Percentiles rank a stretch among this genome's conserved stretches.
Conservation (phyloP, 768 basidiomycete species). For the Polyporus arcularius region DNA sequence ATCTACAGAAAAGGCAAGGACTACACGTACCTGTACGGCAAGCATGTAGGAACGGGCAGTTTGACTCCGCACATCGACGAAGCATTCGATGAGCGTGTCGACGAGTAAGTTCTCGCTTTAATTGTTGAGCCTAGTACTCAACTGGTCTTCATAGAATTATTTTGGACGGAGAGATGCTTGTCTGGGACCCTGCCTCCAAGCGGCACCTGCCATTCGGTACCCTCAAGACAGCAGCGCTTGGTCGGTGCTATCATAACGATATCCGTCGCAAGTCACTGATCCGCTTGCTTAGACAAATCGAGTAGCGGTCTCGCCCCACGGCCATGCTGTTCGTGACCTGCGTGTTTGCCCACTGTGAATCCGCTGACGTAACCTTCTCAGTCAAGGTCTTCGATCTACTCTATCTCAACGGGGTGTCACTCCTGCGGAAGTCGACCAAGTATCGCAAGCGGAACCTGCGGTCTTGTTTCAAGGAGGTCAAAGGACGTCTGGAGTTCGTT, state of each 20-base stretch:
- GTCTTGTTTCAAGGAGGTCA: constrained; percentile 63
- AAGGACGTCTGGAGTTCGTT: constrained; percentile 81
- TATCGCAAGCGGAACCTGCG: constrained; percentile 81
- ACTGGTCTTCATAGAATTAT: constrained; percentile 64
- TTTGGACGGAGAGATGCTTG: constrained; percentile 97
- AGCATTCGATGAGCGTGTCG: constrained; percentile 74
- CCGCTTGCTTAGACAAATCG: constrained; percentile 55
- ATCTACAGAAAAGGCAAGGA: constrained; percentile 79
- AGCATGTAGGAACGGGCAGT: constrained; percentile 78
- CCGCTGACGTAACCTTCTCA: constrained; percentile 30
- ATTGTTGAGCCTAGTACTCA: neutral
- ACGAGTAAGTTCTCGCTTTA: constrained; percentile 60
- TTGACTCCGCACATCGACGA: constrained; percentile 83
- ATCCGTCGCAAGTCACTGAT: neutral
- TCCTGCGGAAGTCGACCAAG: constrained; percentile 68
- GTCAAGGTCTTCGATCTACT: constrained; percentile 97
- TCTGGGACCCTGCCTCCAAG: constrained; percentile 91
- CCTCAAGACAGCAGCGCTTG: constrained; percentile 88
- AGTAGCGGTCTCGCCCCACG: constrained; percentile 73
- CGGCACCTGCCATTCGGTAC: constrained; percentile 91
- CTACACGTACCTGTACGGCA: constrained; percentile 91
- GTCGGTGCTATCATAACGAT: constrained; percentile 39
- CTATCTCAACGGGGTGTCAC: constrained; percentile 80
- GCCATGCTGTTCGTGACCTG: constrained; percentile 75
- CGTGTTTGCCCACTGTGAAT: neutral